Base-by-base conservation (phyloP, 768 basidiomycete species). In the Boletus rubroflammeus region DNA sequence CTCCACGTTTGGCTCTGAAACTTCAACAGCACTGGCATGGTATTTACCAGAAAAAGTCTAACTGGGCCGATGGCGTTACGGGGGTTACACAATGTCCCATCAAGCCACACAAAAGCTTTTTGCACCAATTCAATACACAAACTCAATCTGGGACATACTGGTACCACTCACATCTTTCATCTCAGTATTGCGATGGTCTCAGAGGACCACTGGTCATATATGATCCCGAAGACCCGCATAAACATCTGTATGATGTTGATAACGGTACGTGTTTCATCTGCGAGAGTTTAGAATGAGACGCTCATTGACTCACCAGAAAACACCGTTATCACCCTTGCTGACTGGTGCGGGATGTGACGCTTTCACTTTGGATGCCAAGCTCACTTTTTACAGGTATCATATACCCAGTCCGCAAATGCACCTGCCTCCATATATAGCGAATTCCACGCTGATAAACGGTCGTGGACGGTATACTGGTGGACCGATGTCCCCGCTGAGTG, bases 11-110 rank as follows among this genome's bases (percentile, higher is more conserved):
- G 32, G 13, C 5, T 39, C 32, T 32, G 1, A 57, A 13, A 50
- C 14, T 21, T 4, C 23, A 3, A 8, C n/a, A 82, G 81, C 80
- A 82, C 55, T 82, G 80, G 80, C 81, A 82, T 57, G 80, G 80
- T 9, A 57, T 82, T 38, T 70, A 70, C 50, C 80, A 82, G 58
- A 60, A 70, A 6, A 53, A 64, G 2, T 74, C 76, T 9, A 77
- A 73, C 52, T 77, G 69, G 65, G 76, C 72, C 1, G 81, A 83
- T 53, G 81, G 81, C 5, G 60, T 68, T 4, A 63, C 69, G 4
- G 69, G 66, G n/a, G 66, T 77, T n/a, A 65, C 73, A 6, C 69
- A 72, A 32, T 73, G 71, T 29, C 71, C 71, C 17, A 67, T 66
- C 40, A 53, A 43, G 11, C 59, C 61, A 5, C 31, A 58, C 40